These are phyloP conservation scores for Helminthosporium solani DNA, from an alignment of 2,329 filamentous ascomycete genomes.

Conservation along the genomic window DNA sequence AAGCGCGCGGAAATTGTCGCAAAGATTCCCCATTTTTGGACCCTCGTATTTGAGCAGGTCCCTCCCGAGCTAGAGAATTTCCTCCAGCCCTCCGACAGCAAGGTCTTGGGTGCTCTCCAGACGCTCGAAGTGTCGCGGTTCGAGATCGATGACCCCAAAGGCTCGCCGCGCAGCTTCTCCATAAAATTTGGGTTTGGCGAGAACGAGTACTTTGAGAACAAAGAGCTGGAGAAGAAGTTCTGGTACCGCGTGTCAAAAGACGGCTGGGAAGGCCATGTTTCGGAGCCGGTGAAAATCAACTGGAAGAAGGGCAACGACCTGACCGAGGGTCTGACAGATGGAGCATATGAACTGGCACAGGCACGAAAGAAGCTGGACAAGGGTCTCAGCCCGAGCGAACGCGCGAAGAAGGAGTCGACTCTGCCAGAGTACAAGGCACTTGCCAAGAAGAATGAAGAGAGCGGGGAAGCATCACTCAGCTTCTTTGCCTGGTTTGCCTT, in stretches of 20 bases:
- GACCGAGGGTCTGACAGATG: constrained; percentile 75
- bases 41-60: constrained; percentile 85
- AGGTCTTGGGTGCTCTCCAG: constrained; percentile 68
- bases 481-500: constrained; percentile 93
- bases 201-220: constrained; percentile 81
- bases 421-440: constrained; percentile 58
- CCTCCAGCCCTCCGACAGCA: constrained; percentile 78
- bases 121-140: constrained; percentile 75
- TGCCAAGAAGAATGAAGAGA: constrained; percentile 55
- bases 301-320: constrained; percentile 78
- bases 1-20: constrained; percentile 70
- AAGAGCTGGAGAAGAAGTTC: constrained; percentile 84
- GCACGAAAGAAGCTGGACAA: constrained; percentile 50
- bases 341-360: constrained; percentile 68
- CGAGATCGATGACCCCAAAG: constrained; percentile 66
- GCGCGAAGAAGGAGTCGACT: constrained; percentile 55
- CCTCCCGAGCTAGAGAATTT: constrained; percentile 84
- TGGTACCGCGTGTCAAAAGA: constrained; percentile 72
- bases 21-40: constrained; percentile 87
- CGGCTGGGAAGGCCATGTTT: constrained; percentile 72
- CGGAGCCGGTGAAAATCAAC: constrained; percentile 81
- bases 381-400: constrained; percentile 26
- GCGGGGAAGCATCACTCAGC: constrained; percentile 65
- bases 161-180: constrained; percentile 77
- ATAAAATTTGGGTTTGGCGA: constrained; percentile 71